Evolutionary conservation across 768 basidiomycete genomes (phyloP).

Genomic region (Multifurca ochricompacta): DNA sequence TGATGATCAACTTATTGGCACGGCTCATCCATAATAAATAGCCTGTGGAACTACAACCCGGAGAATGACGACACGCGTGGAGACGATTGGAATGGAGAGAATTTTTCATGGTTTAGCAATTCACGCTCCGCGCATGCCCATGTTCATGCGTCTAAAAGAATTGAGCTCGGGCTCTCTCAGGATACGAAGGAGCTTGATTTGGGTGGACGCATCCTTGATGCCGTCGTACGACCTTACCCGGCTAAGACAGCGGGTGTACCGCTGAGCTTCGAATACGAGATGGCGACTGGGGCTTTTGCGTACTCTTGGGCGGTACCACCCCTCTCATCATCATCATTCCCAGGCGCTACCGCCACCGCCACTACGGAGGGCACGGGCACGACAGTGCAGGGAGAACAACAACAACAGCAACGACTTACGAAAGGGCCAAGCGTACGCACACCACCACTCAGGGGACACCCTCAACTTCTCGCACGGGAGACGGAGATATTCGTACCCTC

Average conservation of each 20-base stretch:
- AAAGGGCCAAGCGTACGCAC: slow-evolving; percentile 24
- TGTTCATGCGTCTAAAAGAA: slow-evolving; percentile 32
- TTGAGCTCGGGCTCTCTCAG: slow-evolving; percentile 51
- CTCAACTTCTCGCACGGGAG: slow-evolving; percentile 42
- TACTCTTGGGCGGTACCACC: slow-evolving; percentile 56
- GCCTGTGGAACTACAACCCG: slow-evolving; percentile 94
- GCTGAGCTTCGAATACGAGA: slow-evolving; percentile 63
- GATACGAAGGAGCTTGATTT: slow-evolving; percentile 67
- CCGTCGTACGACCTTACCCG: slow-evolving; percentile 85
- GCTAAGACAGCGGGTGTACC: slow-evolving; percentile 88
- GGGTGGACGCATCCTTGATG: slow-evolving; percentile 68
- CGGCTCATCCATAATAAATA: slow-evolving; percentile 30
- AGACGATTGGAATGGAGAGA: slow-evolving; percentile 94
- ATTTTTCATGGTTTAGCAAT: slow-evolving; percentile 89
- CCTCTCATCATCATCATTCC: slow-evolving; percentile 3
- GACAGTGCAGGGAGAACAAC: neutral
- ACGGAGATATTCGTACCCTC: slow-evolving; percentile 83
- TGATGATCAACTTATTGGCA: neutral
- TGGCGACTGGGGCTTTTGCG: slow-evolving; percentile 58
- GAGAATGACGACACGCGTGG: slow-evolving; percentile 70
- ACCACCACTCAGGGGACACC: slow-evolving; percentile 37
- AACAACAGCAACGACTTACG: neutral
- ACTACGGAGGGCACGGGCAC: no score
- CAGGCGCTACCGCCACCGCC: no score
- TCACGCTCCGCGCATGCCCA: slow-evolving; percentile 51